Evolutionary conservation across 1,139 yeast species (phyloP), one percentile per base, ranked within the genome.

Genomic region (Wickerhamiella pararugosa): DNA sequence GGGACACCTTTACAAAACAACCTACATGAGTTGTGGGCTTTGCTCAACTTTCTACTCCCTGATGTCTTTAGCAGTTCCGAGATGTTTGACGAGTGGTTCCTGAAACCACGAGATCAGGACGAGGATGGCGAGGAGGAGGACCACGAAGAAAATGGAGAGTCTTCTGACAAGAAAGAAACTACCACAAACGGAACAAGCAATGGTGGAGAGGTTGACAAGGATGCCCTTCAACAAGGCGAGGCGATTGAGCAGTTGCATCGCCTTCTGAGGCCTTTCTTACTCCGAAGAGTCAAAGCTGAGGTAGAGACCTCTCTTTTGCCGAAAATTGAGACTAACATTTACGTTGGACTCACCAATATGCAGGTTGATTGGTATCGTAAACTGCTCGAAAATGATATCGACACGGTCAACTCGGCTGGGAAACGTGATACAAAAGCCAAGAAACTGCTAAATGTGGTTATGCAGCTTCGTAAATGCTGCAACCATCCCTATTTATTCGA

Each of bases 401-500:
- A 87, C 59, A 97, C 98, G 0, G 95, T 90, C 11, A 90, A 90
- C 59, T 95, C 95, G 34, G 86, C 79, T 3, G 26, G 28, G 21
- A 34, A 42, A 29, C 77, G 76, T 37, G 94, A 94, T 5, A 96
- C 87, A 57, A 90, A 92, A 7, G 87, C 87, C 57, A 87, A 96
- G 2, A 70, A 97, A 45, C 66, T 90, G 47, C 66, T 90, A 43
- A 90, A 90, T 55, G 86, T 90, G 53, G 96, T 90, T 11, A 90
- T 90, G 98, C 98, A 90, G 60, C 67, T 90, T 50, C 72, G 97
- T 53, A 90, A 90, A 60, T 90, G 97, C 60, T 90, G 97, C 60
- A 90, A 90, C 56, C 98, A 90, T 61, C 98, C 98, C 0, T 90
- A 90, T 59, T 65, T 90, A 41, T 90, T 90, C 55, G 97, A 90